phyloP scores from a whole-genome alignment of 129 eudicot species.

The Tanacetum coccineum region DNA sequence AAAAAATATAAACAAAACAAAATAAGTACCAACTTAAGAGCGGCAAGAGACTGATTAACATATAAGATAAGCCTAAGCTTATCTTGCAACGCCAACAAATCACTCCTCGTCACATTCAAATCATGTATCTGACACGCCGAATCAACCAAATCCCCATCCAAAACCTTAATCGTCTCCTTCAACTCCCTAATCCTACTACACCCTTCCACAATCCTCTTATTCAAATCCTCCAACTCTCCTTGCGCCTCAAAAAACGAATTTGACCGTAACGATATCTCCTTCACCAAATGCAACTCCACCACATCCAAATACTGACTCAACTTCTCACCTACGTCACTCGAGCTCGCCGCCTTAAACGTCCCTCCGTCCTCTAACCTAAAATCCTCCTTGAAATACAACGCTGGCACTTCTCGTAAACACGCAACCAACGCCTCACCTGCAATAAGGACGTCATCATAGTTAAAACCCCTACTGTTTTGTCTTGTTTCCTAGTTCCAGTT shows the following conservation, averaged over 20 bases:
- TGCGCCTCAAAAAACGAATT: conserved; percentile 92
- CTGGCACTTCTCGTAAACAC: conserved; percentile 92
- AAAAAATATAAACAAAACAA: conserved; percentile 9
- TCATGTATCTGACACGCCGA: conserved; percentile 66
- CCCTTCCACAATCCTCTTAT: conserved; percentile 70
- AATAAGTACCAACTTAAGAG: conserved; percentile 72
- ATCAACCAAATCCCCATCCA: conserved; percentile 82
- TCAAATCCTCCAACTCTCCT: conserved; percentile 79
- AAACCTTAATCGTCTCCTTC: conserved; percentile 74
- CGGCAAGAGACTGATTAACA: conserved; percentile 81
- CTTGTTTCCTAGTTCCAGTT: conserved; percentile 23
- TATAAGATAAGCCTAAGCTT: conserved; percentile 75
- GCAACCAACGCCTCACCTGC: conserved; percentile 87
- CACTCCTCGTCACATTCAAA: conserved; percentile 43
- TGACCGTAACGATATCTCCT: conserved; percentile 92
- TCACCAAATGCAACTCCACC: conserved; percentile 94
- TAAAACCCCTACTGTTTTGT: too few relatives aligned
- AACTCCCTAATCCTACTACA: conserved; percentile 76
- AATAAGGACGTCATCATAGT: conserved; percentile 27
- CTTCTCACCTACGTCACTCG: conserved; percentile 65
- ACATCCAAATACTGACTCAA: conserved; percentile 82
- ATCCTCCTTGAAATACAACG: conserved; percentile 88
- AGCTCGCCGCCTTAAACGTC: conserved; percentile 73
- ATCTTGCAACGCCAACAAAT: conserved; percentile 63
- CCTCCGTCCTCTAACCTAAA: conserved; percentile 84